These are phyloP conservation scores for Tetrahymena malaccensis DNA, from an alignment of 73 alveolate species.

Conservation along the genomic window DNA sequence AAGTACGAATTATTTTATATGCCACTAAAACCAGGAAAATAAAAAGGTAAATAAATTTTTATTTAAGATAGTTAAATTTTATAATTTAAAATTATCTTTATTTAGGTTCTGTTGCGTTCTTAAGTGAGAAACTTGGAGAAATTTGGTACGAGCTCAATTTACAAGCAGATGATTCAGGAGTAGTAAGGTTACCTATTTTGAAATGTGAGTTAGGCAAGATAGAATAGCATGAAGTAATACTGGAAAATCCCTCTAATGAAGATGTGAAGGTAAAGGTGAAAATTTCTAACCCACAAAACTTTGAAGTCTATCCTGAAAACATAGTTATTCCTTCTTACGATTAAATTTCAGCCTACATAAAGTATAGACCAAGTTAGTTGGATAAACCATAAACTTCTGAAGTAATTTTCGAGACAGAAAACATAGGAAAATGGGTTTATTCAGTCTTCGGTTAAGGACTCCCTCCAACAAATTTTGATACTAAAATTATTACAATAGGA, in stretches of 20 bases:
- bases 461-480: constrained; percentile 93
- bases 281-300: constrained; percentile 80
- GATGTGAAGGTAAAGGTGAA: constrained; percentile 79
- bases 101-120: neutral
- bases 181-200: constrained; percentile 63
- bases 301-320: constrained; percentile 90
- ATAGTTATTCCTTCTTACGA: constrained; percentile 79
- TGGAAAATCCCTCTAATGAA: constrained; percentile 93
- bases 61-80: constrained; percentile 72
- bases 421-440: constrained; percentile 94
- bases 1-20: constrained; percentile 80
- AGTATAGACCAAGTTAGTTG: constrained; percentile 86
- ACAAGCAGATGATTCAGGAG: constrained; percentile 81
- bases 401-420: constrained; percentile 70
- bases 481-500: constrained; percentile 87
- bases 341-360: constrained; percentile 64
- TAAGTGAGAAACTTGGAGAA: constrained; percentile 85
- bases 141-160: constrained; percentile 90
- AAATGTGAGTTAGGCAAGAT: constrained; percentile 94
- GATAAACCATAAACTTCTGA: constrained; percentile 78
- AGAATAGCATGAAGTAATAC: constrained; percentile 67
- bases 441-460: constrained; percentile 88
- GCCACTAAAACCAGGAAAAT: constrained; percentile 85
- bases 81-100: neutral
- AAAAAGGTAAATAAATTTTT: constrained; percentile 60